A percentile compares a stretch with the other conserved stretches of the same genome.
phyloP scores from a whole-genome alignment of 345 rosid genomes.

The Passiflora organensis region DNA sequence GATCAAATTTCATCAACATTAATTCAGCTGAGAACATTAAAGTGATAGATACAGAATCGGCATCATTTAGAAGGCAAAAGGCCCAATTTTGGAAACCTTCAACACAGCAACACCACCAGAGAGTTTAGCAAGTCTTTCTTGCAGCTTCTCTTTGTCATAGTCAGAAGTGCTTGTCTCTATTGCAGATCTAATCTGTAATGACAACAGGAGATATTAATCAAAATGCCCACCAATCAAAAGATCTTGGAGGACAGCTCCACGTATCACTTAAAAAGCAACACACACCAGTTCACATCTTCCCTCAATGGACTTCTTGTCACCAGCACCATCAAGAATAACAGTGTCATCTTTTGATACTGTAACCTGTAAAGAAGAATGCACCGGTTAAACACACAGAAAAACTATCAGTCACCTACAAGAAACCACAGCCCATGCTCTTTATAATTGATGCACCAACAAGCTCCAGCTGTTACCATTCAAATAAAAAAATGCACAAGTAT shows the following conservation, averaged over 20 bases:
- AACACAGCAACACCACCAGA: constrained; percentile 94
- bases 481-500: no score
- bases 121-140: constrained; percentile 75
- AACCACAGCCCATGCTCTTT: no score
- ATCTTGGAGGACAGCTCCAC: no score
- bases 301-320: constrained; percentile 77
- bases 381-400: constrained; percentile 4
- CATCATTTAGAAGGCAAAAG: no score
- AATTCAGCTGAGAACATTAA: background rate
- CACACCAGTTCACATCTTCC: constrained; percentile 89
- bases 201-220: no score
- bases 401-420: no score
- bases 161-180: constrained; percentile 61
- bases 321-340: constrained; percentile 77
- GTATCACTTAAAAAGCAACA: no score
- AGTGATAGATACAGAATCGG: background rate
- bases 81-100: constrained; percentile 51
- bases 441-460: no score
- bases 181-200: constrained; percentile 62
- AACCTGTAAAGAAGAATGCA: constrained; percentile 35
- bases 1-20: background rate
- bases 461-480: no score
- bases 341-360: constrained; percentile 75
- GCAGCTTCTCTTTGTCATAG: constrained; percentile 86
- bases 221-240: no score